phyloP scores from a whole-genome alignment of 2,329 filamentous ascomycete genomes.

The Calonectria hawksworthii region DNA sequence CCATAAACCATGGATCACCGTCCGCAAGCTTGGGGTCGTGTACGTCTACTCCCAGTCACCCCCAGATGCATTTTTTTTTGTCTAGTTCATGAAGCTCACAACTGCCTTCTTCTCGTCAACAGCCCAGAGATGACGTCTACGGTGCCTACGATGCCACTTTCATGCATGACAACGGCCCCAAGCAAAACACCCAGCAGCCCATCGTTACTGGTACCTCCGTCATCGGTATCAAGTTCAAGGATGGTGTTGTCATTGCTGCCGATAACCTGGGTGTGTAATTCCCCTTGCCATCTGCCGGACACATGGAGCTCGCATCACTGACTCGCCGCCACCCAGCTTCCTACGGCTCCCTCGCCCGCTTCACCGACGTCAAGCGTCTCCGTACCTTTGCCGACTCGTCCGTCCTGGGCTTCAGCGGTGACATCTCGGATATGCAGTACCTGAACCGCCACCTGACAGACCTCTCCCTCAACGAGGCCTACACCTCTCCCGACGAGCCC shows the following conservation, averaged over 20 bases:
- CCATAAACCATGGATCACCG: constrained; percentile 74
- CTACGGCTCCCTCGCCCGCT: constrained; percentile 96
- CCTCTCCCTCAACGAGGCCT: constrained; percentile 90
- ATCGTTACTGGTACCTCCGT: constrained; percentile 98
- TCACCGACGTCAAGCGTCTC: constrained; percentile 96
- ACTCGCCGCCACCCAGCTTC: constrained; percentile 73
- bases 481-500: constrained; percentile 64
- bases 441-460: constrained; percentile 91
- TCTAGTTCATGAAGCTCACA: neutral
- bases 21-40: constrained; percentile 80
- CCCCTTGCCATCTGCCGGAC: constrained; percentile 5
- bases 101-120: constrained; percentile 27
- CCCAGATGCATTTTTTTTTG: neutral
- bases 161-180: constrained; percentile 79
- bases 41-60: constrained; percentile 57
- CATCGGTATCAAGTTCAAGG: constrained; percentile 93
- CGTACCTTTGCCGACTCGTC: constrained; percentile 87
- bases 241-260: constrained; percentile 95
- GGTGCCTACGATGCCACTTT: constrained; percentile 92
- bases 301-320: constrained; percentile 20
- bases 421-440: constrained; percentile 99
- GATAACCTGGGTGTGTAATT: constrained; percentile 86
- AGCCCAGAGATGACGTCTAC: constrained; percentile 98
- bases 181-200: constrained; percentile 90
- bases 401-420: constrained; percentile 94